These are phyloP conservation scores for Cubamyces sp. DNA, from an alignment of 768 basidiomycete genomes.

Conservation along the genomic window DNA sequence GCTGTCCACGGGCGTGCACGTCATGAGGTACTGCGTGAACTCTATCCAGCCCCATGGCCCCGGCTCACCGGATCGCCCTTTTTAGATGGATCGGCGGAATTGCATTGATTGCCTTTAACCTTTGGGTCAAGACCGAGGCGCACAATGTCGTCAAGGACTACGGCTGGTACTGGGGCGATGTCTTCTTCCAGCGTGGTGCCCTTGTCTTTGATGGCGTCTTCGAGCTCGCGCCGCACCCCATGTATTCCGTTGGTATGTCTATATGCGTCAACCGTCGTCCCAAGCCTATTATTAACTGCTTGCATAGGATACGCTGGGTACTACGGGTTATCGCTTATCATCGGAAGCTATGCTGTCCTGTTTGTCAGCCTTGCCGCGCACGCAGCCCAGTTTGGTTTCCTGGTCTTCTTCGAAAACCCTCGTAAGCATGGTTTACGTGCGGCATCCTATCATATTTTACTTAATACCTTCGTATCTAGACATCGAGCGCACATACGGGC, in stretches of 20 bases:
- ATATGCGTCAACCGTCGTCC: neutral
- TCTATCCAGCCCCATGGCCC: neutral
- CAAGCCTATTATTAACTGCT: constrained; percentile 7
- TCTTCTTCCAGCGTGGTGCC: constrained; percentile 90
- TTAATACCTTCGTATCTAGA: constrained; percentile 20
- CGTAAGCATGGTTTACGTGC: constrained; percentile 55
- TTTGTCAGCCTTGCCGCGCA: constrained; percentile 95
- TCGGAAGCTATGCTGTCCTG: constrained; percentile 86
- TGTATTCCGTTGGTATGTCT: constrained; percentile 85
- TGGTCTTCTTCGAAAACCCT: constrained; percentile 95
- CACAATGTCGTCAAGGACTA: constrained; percentile 98
- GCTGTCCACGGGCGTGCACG: constrained; percentile 72
- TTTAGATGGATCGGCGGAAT: constrained; percentile 86
- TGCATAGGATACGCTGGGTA: constrained; percentile 91
- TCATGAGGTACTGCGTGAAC: constrained; percentile 62
- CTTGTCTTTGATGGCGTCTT: constrained; percentile 98
- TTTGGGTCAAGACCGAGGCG: constrained; percentile 98
- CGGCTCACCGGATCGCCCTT: constrained; percentile 16
- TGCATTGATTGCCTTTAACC: constrained; percentile 87
- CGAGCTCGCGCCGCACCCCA: constrained; percentile 90
- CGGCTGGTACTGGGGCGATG: constrained; percentile 97
- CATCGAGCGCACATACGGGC: constrained; percentile 76
- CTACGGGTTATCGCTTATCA: constrained; percentile 91
- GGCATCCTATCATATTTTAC: neutral
- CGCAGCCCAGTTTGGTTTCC: constrained; percentile 94